Evolutionary conservation across 1,284 basidiomycete species (phyloP), one percentile per base, ranked within the genome.

Genomic region (Neolentinus lepideus): DNA sequence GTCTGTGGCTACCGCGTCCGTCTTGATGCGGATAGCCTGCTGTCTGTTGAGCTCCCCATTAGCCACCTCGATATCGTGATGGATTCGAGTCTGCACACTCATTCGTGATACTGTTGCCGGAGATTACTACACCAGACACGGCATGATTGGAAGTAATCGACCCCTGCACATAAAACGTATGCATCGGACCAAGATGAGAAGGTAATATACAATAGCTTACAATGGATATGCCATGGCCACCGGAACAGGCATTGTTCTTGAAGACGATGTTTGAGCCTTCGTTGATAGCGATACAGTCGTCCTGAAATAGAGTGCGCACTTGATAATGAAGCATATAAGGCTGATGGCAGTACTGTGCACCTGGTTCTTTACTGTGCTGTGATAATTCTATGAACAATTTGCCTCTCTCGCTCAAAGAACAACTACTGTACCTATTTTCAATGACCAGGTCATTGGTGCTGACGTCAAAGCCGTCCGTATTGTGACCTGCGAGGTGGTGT

Each of bases 251-350:
- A 63, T 81, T 83, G 25, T 76, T 64, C 54, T 73, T 68, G 65
- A 85, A 80, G 50, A 75, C 61, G 57, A 86, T 80, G 64, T 79
- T 80, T 31, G 69, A 68, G 8, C 83, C 84, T 46, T 66, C 67
- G 64, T 82, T 84, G 63, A 85, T 80, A 9, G 84, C 80, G 33
- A 85, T 65, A 59, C 84, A 85, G 61, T 86, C 83, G 57, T 86
- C 83, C 71, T 84, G 67, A 57, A 69, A 57, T 59, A 61, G 48
- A 66, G 60, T 16, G n/a, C n/a, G n/a, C n/a, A n/a, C n/a, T n/a
- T n/a, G n/a, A n/a, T n/a, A n/a, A n/a, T n/a, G n/a, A n/a, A n/a
- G n/a, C n/a, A n/a, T n/a, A n/a, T n/a, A n/a, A n/a, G n/a, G n/a
- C n/a, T n/a, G 61, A 10, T 47, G 54, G 31, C 59, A 57, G 25